Evolutionary conservation across 495 filamentous ascomycete species (phyloP), one percentile per base, ranked within the genome.

Genomic region (Tuber aestivum): DNA sequence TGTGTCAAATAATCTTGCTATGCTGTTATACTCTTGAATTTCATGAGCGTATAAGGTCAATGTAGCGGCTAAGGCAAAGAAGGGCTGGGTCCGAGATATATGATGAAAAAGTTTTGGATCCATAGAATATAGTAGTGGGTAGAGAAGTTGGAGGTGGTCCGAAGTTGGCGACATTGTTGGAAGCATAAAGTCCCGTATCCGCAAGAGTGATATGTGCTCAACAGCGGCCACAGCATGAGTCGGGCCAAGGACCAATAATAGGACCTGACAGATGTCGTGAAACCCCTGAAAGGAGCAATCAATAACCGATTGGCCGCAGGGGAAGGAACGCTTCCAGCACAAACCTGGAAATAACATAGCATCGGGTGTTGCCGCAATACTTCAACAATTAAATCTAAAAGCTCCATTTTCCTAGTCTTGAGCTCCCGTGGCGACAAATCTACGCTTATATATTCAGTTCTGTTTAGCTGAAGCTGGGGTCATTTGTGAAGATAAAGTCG

Each of bases 241-340:
- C 45, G 85, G 83, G 32, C 90, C 91, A 3, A 98, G 86, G 10
- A 97, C 93, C 23, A 99, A 88, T 7, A 97, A 88, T 70, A 99
- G 87, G n/a, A 99, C 95, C 83, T 98, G 96, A 77, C 92, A 95
- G 81, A 99, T 97, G 84, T 99, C 95, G 83, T 99, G 95, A 84
- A 97, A 99, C 77, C 95, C 95, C 86, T 82, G 27, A 65, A 35
- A 35, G 35, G 3, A 65, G 27, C 20, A 18, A 20, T 65, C 32
- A 65, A 35, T 35, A 65, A 32, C n/a, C n/a, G n/a, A 61, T 35
- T 73, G 48, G n/a, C 18, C 68, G 27, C 21, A 48, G 56, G 27
- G 6, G 23, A 23, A 37, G 41, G 61, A 44, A 20, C 50, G 70
- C 38, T 79, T 35, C 72, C 41, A 41, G 75, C 45, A 73, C 45